Conservation (phyloP, 768 basidiomycete species). For the Tremella yokohamensis region DNA sequence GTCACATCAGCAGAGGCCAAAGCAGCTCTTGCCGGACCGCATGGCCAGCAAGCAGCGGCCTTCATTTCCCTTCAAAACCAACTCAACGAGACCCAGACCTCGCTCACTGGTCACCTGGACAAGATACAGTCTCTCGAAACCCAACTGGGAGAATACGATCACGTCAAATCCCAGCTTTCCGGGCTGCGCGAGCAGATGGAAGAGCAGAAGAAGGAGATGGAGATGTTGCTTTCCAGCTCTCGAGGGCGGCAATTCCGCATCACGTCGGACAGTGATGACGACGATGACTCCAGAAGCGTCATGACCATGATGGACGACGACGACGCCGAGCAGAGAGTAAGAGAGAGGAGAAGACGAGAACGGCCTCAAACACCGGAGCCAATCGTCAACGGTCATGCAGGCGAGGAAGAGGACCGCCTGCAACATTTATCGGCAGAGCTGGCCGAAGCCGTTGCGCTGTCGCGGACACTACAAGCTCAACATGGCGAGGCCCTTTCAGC, state of each 20-base stretch:
- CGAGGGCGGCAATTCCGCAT: conserved; percentile 20
- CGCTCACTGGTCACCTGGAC: conserved; percentile 72
- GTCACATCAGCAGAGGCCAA: conserved; percentile 34
- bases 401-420: conserved; percentile 65
- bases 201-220: conserved; percentile 59
- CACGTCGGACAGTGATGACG: conserved; percentile 58
- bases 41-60: conserved; percentile 51
- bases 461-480: conserved; percentile 69
- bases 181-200: conserved; percentile 64
- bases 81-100: conserved; percentile 75
- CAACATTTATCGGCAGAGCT: conserved; percentile 66
- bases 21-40: conserved; percentile 34
- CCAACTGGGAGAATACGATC: conserved; percentile 76
- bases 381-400: conserved; percentile 48
- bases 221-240: conserved; percentile 46
- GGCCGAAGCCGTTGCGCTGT: conserved; percentile 69
- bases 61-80: conserved; percentile 73
- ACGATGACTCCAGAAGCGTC: conserved; percentile 70
- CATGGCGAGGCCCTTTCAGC: conserved; percentile 67
- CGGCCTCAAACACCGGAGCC: conserved; percentile 80
- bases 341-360: conserved; percentile 52
- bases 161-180: conserved; percentile 71
- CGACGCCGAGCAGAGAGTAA: conserved; percentile 39
- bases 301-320: conserved; percentile 59
- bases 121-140: conserved; percentile 74